These are phyloP conservation scores for Tulasnella sp. DNA, from an alignment of 768 basidiomycete species.

Conservation along the genomic window DNA sequence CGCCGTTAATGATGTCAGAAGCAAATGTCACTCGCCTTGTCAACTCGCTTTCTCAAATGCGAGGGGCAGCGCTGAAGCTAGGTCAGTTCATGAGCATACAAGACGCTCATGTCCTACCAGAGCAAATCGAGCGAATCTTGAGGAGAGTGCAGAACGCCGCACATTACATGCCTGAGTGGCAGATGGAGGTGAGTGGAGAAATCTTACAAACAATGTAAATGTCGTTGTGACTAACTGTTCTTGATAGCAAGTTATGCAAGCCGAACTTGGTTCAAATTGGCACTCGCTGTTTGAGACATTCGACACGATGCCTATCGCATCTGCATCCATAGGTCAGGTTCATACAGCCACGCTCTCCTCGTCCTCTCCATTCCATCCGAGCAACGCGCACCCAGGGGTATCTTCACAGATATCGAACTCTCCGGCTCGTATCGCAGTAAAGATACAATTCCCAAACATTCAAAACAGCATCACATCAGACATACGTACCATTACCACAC, in stretches of 20 bases:
- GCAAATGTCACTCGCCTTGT: constrained; percentile 85
- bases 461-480: constrained; percentile 79
- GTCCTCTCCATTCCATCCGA: constrained; percentile 27
- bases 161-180: constrained; percentile 98
- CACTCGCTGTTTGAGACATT: constrained; percentile 57
- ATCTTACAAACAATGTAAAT: too few relatives aligned
- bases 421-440: constrained; percentile 32
- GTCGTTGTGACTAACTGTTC: neutral
- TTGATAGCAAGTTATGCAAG: constrained; percentile 49
- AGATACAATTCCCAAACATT: constrained; percentile 94
- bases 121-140: constrained; percentile 80
- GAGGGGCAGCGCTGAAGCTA: constrained; percentile 90
- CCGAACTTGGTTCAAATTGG: constrained; percentile 74
- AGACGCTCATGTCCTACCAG: constrained; percentile 81
- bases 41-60: constrained; percentile 86
- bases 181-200: constrained; percentile 89
- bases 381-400: constrained; percentile 33
- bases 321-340: constrained; percentile 96
- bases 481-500: constrained; percentile 68
- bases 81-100: constrained; percentile 98
- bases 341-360: constrained; percentile 60
- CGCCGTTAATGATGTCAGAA: constrained; percentile 77
- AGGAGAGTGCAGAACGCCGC: constrained; percentile 88
- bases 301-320: constrained; percentile 80
- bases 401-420: neutral